Base-by-base conservation (phyloP, 305 asterid species). In the Fraxinus velutina region DNA sequence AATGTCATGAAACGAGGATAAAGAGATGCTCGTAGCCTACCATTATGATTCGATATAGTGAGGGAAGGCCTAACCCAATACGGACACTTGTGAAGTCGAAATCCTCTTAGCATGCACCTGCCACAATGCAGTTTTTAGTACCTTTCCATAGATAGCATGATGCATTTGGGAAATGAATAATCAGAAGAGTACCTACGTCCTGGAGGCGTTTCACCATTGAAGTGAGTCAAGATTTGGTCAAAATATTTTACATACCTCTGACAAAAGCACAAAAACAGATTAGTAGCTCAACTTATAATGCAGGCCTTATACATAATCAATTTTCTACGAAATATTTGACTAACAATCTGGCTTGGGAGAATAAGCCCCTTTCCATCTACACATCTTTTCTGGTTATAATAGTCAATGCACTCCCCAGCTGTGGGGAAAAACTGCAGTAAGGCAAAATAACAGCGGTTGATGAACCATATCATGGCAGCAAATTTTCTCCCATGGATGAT, bases 31-130 rank as follows among this genome's bases (percentile, higher is more conserved):
- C 73, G 77, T 74, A 73, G 52, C 92, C 33, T 89, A 96, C 99
- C 99, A 68, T 88, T 89, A 84, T 96, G 98, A 89, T 91, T 89
- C 55, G 92, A 90, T 87, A 96, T 90, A 17, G 98, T 96, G 75
- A 96, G 89, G 72, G 99, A 88, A 47, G 99, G 99, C 90, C 99
- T 90, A 81, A 96, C 90, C 99, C 98, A 94, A 88, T 92, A 94
- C 6, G 97, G 96, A 84, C 99, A 96, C 30, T 89, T 89, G 87
- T 90, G 98, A 78, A 96, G 90, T 83, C 94, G 93, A 86, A 96
- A 96, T 84, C 99, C 99, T 87, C 99, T 91, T 82, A 96, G 90
- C 98, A 96, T 96, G 92, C 99, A 96, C 89, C 99, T 96, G 92
- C 75, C 36, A 85, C 55, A 78, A 73, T 32, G 68, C 71, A 82